Conservation (phyloP, 805 yeast species). For the Candida caryicola region DNA sequence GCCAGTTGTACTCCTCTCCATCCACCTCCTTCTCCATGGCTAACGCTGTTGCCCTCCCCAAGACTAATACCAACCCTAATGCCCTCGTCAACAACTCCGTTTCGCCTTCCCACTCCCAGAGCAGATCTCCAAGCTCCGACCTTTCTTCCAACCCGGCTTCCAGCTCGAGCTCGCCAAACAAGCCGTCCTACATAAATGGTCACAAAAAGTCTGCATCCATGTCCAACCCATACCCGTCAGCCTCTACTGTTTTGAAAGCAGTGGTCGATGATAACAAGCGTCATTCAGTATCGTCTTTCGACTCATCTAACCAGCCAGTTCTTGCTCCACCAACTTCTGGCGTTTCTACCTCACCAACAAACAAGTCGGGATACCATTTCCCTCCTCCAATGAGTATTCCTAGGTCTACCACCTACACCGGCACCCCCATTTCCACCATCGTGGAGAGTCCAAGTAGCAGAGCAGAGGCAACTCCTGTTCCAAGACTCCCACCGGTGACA, state of each 20-base stretch:
- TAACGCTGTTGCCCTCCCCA: slow-evolving; percentile 46
- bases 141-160: neutral
- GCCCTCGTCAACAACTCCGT: slow-evolving; percentile 3
- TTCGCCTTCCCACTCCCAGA: slow-evolving; percentile 3
- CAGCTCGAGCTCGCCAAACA: slow-evolving; percentile 19
- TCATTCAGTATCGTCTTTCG: slow-evolving; percentile 16
- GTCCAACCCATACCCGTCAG: slow-evolving; percentile 44
- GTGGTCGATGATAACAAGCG: slow-evolving; percentile 60
- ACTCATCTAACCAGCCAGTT: slow-evolving; percentile 12
- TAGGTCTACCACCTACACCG: slow-evolving; percentile 29
- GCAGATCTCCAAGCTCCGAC: slow-evolving; percentile 10
- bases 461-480: slow-evolving; percentile 15
- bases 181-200: slow-evolving; percentile 19
- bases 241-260: slow-evolving; percentile 68
- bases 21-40: slow-evolving; percentile 59
- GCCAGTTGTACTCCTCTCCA: slow-evolving; percentile 53
- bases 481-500: slow-evolving; percentile 12
- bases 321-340: slow-evolving; percentile 11
- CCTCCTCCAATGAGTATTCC: slow-evolving; percentile 11
- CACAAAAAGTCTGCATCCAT: slow-evolving; percentile 33
- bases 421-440: slow-evolving; percentile 44
- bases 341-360: slow-evolving; percentile 10
- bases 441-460: slow-evolving; percentile 40
- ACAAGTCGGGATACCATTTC: slow-evolving; percentile 7
- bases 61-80: slow-evolving; percentile 11